Conservation (phyloP, 1,284 basidiomycete species). For the Porodaedalea pini region DNA sequence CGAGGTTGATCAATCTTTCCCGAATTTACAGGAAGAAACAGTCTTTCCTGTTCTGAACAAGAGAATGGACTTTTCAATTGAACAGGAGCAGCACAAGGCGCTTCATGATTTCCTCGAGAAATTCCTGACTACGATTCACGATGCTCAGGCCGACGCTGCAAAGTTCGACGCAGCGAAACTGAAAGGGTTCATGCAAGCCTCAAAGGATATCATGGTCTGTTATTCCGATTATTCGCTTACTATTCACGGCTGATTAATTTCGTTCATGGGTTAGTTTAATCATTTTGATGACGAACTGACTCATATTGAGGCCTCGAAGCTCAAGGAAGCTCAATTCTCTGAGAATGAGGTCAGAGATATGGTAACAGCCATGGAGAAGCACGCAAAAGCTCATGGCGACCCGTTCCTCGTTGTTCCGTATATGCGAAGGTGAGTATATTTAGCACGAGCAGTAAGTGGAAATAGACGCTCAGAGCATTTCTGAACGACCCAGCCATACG, state of each 20-base stretch:
- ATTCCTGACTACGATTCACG: slow-evolving; percentile 28
- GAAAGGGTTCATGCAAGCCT: background rate
- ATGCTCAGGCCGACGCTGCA: slow-evolving; percentile 27
- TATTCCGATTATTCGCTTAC: background rate
- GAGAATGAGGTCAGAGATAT: slow-evolving; percentile 31
- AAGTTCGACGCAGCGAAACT: slow-evolving; percentile 26
- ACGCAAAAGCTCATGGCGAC: slow-evolving; percentile 32
- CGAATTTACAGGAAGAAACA: slow-evolving; percentile 26
- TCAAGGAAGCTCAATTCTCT: slow-evolving; percentile 29
- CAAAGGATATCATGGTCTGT: background rate
- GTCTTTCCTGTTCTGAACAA: slow-evolving; percentile 36
- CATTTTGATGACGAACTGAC: slow-evolving; percentile 31
- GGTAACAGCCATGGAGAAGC: slow-evolving; percentile 28
- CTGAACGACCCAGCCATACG: slow-evolving; percentile 31
- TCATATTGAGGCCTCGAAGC: slow-evolving; percentile 31
- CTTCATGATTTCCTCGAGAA: slow-evolving; percentile 32
- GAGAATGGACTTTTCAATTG: slow-evolving; percentile 36
- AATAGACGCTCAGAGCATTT: background rate
- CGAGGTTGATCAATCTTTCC: background rate
- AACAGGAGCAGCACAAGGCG: slow-evolving; percentile 35
- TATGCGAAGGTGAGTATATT: slow-evolving; percentile 30
- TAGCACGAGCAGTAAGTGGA: slow-evolving; percentile 21
- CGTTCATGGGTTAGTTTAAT: background rate
- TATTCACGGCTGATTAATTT: background rate
- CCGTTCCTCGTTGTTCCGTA: slow-evolving; percentile 35